Evolutionary conservation across 1,284 basidiomycete genomes (phyloP).

Genomic region (Ganoderma resinaceum): DNA sequence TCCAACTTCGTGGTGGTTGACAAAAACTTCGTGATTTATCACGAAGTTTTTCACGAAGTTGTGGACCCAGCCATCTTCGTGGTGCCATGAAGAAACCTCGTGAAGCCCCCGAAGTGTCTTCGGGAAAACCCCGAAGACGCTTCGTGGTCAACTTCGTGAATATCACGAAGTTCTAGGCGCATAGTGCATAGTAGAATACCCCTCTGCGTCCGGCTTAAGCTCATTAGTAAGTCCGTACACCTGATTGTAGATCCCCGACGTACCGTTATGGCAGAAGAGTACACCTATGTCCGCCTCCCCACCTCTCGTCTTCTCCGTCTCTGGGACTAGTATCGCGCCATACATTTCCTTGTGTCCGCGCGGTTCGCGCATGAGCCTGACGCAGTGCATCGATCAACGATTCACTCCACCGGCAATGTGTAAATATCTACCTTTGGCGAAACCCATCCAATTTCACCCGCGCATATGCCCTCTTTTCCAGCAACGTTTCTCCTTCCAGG

Average conservation of each 20-base stretch:
- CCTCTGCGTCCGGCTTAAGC: conserved; percentile 40
- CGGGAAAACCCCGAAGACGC: not conserved
- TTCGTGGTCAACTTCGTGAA: not conserved
- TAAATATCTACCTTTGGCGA: conserved; percentile 36
- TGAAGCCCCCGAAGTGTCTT: not conserved
- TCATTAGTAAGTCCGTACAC: not conserved
- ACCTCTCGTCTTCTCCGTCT: conserved; percentile 45
- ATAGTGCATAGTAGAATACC: conserved; percentile 49
- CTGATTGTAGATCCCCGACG: not conserved
- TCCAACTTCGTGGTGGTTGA: not conserved
- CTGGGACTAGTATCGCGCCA: conserved; percentile 48
- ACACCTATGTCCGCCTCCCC: conserved; percentile 52
- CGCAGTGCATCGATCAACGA: too few relatives aligned
- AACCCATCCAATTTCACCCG: conserved; percentile 40
- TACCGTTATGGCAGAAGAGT: conserved; percentile 54
- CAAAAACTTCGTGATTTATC: too few relatives aligned
- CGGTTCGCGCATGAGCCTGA: conserved; percentile 50
- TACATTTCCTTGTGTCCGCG: conserved; percentile 56
- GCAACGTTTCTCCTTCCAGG: conserved; percentile 42
- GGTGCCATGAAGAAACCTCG: not conserved
- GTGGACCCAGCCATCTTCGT: conserved; percentile 3
- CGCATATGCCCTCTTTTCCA: conserved; percentile 45
- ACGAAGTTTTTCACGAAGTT: conserved; percentile 7
- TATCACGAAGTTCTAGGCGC: not conserved
- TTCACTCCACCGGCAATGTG: too few relatives aligned